Percentiles rank a stretch among this genome's conserved stretches.
These are phyloP conservation scores for Blastocystis sp. DNA, from an alignment of 352 stramenopile species.

Conservation along the genomic window DNA sequence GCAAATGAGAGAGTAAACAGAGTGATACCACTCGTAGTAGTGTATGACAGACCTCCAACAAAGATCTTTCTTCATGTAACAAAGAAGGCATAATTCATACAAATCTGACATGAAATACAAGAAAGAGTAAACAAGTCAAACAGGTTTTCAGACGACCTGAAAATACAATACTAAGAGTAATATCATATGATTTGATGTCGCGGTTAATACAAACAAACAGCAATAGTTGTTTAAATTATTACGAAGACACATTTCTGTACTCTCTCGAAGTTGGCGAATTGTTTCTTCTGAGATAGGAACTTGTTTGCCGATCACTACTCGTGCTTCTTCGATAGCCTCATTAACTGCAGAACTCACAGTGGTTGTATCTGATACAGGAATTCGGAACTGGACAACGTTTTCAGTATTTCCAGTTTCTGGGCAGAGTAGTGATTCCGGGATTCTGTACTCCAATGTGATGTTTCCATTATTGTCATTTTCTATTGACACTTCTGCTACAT, in stretches of 20 bases:
- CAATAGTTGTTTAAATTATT: not conserved
- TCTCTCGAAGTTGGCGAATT: not conserved
- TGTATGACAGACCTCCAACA: conserved; percentile 41
- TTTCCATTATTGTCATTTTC: not conserved
- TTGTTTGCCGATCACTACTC: not conserved
- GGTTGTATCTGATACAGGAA: not conserved
- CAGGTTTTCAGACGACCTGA: not conserved
- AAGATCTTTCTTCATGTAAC: conserved; percentile 20
- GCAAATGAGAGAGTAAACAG: not conserved
- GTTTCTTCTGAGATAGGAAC: not conserved
- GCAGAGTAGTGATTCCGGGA: conserved; percentile 3
- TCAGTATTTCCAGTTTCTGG: not conserved
- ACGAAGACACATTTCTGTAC: not conserved
- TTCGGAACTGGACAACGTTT: conserved; percentile 38
- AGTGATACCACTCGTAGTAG: conserved; percentile 11
- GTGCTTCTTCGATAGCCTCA: not conserved
- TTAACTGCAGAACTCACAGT: not conserved
- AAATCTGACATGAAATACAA: not conserved
- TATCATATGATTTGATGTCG: not conserved
- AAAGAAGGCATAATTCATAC: not conserved
- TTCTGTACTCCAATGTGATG: not conserved
- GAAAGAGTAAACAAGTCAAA: not conserved
- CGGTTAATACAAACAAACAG: not conserved
- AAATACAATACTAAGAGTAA: not conserved
- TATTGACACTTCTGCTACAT: not conserved